phyloP scores from a whole-genome alignment of 495 filamentous ascomycete genomes.

The Daldinia concentrica region DNA sequence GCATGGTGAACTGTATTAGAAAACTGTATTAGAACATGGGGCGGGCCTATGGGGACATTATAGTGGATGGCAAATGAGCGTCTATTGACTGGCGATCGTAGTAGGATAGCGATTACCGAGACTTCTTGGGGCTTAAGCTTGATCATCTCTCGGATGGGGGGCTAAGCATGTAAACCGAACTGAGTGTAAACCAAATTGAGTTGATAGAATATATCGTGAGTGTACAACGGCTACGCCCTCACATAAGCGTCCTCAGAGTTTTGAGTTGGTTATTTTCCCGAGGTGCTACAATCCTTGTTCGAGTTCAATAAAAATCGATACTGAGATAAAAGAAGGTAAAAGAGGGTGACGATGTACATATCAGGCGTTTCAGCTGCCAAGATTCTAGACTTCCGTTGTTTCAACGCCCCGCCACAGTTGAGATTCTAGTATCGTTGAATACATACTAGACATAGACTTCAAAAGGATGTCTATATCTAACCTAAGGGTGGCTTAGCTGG shows the following conservation, averaged over 20 bases:
- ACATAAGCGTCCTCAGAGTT: not conserved
- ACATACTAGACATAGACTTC: too few species aligned
- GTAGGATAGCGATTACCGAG: not conserved
- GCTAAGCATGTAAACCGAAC: not conserved
- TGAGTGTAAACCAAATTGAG: not conserved
- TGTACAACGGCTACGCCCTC: not conserved
- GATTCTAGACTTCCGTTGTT: constrained; percentile 36
- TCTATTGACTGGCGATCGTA: not conserved
- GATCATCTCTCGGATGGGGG: not conserved
- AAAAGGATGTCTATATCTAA: not conserved
- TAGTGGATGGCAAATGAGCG: not conserved
- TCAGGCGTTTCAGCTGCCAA: constrained; percentile 42
- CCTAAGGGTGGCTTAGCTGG: not conserved
- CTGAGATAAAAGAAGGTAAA: not conserved
- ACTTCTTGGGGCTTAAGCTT: too few species aligned
- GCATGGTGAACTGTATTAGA: not conserved
- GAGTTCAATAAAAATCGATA: not conserved
- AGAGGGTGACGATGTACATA: not conserved
- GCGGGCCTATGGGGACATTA: not conserved
- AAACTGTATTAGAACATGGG: not conserved
- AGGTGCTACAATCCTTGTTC: not conserved
- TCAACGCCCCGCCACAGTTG: constrained; percentile 30
- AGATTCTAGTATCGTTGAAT: constrained; percentile 3
- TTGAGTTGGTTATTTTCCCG: too few species aligned
- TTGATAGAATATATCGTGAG: not conserved